Evolutionary conservation across 2,329 filamentous ascomycete genomes (phyloP).

Genomic region (Aspergillus intermedius): DNA sequence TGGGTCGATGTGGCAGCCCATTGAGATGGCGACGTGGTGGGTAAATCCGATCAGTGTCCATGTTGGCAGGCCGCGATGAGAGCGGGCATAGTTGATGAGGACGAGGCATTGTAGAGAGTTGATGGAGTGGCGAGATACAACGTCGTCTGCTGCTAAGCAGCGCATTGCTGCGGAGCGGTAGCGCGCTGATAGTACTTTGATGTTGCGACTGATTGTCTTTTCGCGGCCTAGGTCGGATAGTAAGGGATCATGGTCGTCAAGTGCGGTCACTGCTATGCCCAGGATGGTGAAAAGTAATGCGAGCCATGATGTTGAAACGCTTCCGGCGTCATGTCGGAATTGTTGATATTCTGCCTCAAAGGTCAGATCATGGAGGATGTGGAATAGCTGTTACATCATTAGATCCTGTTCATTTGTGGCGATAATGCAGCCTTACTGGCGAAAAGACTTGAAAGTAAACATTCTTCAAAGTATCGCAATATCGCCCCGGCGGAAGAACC

Average conservation of each 20-base stretch:
- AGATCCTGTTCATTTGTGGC: neutral
- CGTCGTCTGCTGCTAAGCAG: slow-evolving; percentile 34
- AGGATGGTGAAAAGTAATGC: slow-evolving; percentile 34
- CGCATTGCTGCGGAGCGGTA: slow-evolving; percentile 33
- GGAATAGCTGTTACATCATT: slow-evolving; percentile 25
- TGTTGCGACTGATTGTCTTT: slow-evolving; percentile 29
- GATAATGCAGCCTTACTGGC: slow-evolving; percentile 20
- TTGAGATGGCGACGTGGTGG: slow-evolving; percentile 35
- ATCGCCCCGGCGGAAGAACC: slow-evolving; percentile 27
- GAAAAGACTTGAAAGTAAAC: slow-evolving; percentile 35
- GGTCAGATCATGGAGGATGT: slow-evolving; percentile 37
- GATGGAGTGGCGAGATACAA: slow-evolving; percentile 34
- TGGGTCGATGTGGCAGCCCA: slow-evolving; percentile 39
- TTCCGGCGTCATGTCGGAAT: slow-evolving; percentile 30
- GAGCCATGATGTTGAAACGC: slow-evolving; percentile 33
- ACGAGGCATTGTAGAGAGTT: slow-evolving; percentile 36
- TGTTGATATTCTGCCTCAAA: slow-evolving; percentile 35
- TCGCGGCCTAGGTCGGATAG: slow-evolving; percentile 33
- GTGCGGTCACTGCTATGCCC: slow-evolving; percentile 32
- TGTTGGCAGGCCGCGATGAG: slow-evolving; percentile 29
- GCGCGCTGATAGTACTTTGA: slow-evolving; percentile 29
- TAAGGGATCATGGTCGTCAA: slow-evolving; percentile 31
- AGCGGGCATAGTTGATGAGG: slow-evolving; percentile 34
- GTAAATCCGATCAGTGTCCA: slow-evolving; percentile 37
- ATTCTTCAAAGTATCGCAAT: slow-evolving; percentile 32